Percentiles rank a stretch among this genome's conserved stretches.
Conservation (phyloP, 2,329 filamentous ascomycete genomes). For the Fusarium nematophilum region DNA sequence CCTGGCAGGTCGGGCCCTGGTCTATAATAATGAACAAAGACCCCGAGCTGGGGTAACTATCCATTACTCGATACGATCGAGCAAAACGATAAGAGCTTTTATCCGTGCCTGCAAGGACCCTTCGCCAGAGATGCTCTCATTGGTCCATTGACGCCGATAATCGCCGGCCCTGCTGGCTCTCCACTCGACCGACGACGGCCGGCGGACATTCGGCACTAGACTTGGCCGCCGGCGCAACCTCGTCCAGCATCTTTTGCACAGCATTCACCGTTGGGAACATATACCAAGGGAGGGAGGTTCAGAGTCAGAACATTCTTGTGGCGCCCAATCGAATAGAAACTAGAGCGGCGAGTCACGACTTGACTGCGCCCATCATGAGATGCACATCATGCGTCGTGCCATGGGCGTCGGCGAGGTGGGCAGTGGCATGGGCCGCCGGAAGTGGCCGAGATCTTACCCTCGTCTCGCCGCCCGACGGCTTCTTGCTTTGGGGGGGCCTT, state of each 20-base stretch:
- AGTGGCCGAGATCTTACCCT: constrained; percentile 45
- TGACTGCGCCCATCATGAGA: constrained; percentile 10
- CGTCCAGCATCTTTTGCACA: background rate
- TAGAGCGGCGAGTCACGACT: constrained; percentile 5
- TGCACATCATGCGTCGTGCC: background rate
- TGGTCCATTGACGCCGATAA: background rate
- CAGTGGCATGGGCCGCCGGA: constrained; percentile 41
- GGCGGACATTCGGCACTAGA: background rate
- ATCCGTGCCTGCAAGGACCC: constrained; percentile 5
- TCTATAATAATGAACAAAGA: constrained; percentile 2
- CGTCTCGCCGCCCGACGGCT: constrained; percentile 26
- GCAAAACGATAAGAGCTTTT: constrained; percentile 32
- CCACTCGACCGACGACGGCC: background rate
- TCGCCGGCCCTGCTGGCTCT: background rate
- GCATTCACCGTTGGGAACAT: background rate
- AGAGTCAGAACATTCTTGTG: constrained; percentile 12
- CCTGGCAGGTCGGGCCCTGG: background rate
- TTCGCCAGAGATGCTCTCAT: constrained; percentile 7
- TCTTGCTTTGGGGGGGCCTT: constrained; percentile 9
- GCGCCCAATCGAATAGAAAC: constrained; percentile 21
- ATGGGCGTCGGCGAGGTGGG: background rate
- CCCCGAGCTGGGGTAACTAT: background rate
- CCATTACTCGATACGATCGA: constrained; percentile 39
- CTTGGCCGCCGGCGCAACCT: background rate
- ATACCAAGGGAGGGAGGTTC: background rate